A percentile compares a stretch with the other conserved stretches of the same genome.
Evolutionary conservation across 257 asterid species (phyloP).

Genomic region (Solanum paucissectum): DNA sequence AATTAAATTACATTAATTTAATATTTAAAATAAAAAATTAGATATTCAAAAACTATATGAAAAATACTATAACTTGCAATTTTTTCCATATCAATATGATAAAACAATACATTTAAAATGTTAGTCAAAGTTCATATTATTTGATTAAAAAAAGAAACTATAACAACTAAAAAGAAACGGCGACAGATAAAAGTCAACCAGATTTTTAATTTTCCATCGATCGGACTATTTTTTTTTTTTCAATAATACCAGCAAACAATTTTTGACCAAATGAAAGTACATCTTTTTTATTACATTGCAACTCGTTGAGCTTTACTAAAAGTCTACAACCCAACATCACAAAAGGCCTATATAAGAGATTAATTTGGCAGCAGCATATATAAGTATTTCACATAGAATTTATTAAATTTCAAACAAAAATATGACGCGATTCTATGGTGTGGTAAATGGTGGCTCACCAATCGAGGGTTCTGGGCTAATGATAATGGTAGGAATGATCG

Average conservation of each 20-base stretch:
- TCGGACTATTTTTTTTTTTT: rapidly evolving
- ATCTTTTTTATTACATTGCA: not conserved
- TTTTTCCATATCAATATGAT: not conserved
- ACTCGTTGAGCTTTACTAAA: not conserved
- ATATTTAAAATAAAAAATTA: too few species aligned
- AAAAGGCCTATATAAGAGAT: not conserved
- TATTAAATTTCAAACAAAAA: not conserved
- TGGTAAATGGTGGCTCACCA: not conserved
- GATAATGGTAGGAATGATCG: conserved; percentile 9
- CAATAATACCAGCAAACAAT: not conserved
- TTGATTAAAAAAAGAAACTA: rapidly evolving
- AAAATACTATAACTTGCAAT: too few species aligned
- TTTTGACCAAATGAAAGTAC: not conserved
- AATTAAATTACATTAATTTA: too few species aligned
- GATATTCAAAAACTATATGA: too few species aligned
- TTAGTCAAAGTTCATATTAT: too few species aligned
- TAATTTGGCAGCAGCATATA: too few species aligned
- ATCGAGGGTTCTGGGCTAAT: not conserved
- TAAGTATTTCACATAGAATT: not conserved
- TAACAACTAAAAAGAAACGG: too few species aligned
- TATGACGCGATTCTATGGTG: not conserved
- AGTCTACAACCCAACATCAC: not conserved
- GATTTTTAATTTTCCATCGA: not conserved
- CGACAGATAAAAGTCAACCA: not conserved
- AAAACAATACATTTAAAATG: not conserved